Conservation (phyloP, 2,329 filamentous ascomycete species). For the Thermothelomyces thermophilus region DNA sequence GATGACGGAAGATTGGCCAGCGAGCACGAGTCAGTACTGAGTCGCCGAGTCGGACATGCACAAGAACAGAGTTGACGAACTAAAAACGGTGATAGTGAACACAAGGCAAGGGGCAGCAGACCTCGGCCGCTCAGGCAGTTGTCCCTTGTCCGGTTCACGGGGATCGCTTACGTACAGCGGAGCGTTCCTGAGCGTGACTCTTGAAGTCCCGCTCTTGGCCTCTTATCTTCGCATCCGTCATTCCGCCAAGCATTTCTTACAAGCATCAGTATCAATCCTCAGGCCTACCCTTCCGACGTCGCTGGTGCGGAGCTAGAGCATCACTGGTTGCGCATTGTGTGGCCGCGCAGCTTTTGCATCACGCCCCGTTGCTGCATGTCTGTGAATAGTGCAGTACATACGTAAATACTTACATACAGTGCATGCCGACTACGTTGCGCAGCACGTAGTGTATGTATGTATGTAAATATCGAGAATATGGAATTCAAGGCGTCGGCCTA, state of each 20-base stretch:
- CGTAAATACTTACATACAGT: no score
- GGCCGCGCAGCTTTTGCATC: no score
- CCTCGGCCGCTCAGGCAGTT: background rate
- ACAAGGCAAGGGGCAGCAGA: background rate
- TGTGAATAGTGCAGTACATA: no score
- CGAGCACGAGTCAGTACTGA: constrained; percentile 21
- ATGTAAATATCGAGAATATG: no score
- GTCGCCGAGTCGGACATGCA: background rate
- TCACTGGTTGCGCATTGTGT: no score
- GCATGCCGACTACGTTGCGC: no score
- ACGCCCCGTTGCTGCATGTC: no score
- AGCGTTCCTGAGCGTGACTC: constrained; percentile 1
- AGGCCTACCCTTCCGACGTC: constrained; percentile 17
- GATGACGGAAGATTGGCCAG: constrained; percentile 24
- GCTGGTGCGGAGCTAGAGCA: constrained; percentile 3
- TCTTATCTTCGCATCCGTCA: constrained; percentile 1
- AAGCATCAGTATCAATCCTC: background rate
- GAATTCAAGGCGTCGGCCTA: no score
- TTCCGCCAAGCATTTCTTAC: background rate
- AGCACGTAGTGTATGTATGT: background rate
- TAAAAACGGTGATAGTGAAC: constrained; percentile 4
- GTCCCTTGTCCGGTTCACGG: constrained; percentile 10
- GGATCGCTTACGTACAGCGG: constrained; percentile 8
- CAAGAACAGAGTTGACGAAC: background rate
- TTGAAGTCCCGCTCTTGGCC: background rate